Base-by-base conservation (phyloP, 169 alveolate species). In the Eimeria falciformis region DNA sequence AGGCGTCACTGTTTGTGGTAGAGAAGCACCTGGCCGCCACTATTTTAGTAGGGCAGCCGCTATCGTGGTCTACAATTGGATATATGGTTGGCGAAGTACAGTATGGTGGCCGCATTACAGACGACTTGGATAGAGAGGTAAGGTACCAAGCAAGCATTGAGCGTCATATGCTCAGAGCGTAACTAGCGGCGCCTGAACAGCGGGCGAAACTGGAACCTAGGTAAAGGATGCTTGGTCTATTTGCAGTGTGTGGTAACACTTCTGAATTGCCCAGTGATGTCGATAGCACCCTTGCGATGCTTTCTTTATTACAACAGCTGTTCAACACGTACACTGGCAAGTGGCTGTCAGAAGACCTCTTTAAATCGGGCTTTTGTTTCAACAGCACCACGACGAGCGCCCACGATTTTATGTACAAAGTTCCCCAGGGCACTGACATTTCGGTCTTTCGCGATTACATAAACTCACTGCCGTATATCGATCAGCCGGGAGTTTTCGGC, bases 31-130 rank as follows among this genome's bases (percentile, higher is more conserved):
- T 98, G 69, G 97, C 98, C n/a, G 96, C 98, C 75, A 96, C 97
- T 50, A 92, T 97, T 45, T 93, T 98, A 43, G 95, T 93, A 17
- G 96, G 96, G 7, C 95, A 93, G 87, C 97, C 98, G 91, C 94
- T 97, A 21, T 96, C 97, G 82, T 96, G 98, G 99, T 96, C 96
- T 82, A 97, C 98, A 18, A 97, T 97, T 50, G 97, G 96, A 90
- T 98, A 97, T 94, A 98, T 98, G 99, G 98, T 98, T 47, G 98
- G 99, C 68, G 99, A 97, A 93, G 99, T 98, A 25, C 98, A 98
- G 96, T 98, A 98, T 93, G 99, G 99, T 17, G 99, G 99, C 50
- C 97, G 99, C 94, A 98, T 98, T 83, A 98, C 99, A 81, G 99
- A 98, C 92, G 98, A 97, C 94, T 95, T 97, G 77, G 99, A 98